Evolutionary conservation across 305 asterid species (phyloP).

Genomic region (Solanum hybrid): DNA sequence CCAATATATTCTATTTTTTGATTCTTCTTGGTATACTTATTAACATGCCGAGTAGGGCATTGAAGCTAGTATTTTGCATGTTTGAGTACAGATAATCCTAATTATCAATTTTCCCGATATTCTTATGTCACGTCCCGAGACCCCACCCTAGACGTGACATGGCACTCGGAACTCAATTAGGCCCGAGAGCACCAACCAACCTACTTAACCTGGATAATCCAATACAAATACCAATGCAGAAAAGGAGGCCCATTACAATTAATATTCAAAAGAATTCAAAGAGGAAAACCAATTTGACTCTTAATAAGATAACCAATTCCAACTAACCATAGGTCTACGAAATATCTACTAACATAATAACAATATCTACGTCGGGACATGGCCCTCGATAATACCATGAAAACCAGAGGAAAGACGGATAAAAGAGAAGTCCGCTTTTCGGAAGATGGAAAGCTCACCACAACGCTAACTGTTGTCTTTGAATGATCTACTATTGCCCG

Average conservation of each 20-base stretch:
- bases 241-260: background rate
- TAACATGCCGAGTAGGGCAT: background rate
- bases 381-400: background rate
- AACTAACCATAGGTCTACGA: background rate
- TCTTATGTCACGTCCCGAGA: background rate
- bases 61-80: background rate
- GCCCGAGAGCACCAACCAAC: background rate
- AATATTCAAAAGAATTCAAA: background rate
- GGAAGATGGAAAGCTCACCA: background rate
- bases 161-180: background rate
- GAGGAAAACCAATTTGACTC: background rate
- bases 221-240: background rate
- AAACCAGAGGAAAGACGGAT: background rate
- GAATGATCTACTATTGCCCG: background rate
- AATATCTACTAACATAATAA: background rate
- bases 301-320: background rate
- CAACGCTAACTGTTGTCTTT: background rate
- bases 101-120: background rate
- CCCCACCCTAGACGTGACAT: background rate
- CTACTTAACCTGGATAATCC: background rate
- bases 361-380: background rate
- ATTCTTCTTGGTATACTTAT: background rate
- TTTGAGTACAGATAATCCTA: background rate
- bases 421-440: background rate
- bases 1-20: background rate